Conservation (phyloP, 2,329 filamentous ascomycete genomes). For the Pseudogymnoascus sp. region DNA sequence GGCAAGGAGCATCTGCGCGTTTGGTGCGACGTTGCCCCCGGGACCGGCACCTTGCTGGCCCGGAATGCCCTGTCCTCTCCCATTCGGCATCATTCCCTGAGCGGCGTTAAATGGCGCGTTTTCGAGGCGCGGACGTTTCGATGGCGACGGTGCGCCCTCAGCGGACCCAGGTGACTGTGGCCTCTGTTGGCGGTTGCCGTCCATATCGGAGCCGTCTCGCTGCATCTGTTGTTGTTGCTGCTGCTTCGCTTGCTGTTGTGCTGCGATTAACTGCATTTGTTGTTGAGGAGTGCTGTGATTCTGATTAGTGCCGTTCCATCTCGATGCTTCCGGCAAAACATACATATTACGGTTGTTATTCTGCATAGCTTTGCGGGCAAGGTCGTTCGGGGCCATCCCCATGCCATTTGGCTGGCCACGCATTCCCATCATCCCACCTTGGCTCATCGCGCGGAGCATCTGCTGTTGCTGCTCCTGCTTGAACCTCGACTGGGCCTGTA, state of each 20-base stretch:
- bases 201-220: slow-evolving; percentile 77
- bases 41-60: slow-evolving; percentile 52
- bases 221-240: slow-evolving; percentile 69
- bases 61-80: slow-evolving; percentile 62
- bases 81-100: slow-evolving; percentile 62
- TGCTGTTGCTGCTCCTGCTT: slow-evolving; percentile 71
- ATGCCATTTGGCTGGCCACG: slow-evolving; percentile 54
- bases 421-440: slow-evolving; percentile 63
- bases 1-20: slow-evolving; percentile 53
- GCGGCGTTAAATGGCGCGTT: slow-evolving; percentile 64
- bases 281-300: slow-evolving; percentile 37
- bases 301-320: neutral
- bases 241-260: slow-evolving; percentile 56
- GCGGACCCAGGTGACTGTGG: slow-evolving; percentile 73
- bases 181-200: slow-evolving; percentile 65
- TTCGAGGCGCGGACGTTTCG: slow-evolving; percentile 79
- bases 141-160: slow-evolving; percentile 86
- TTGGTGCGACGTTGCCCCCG: slow-evolving; percentile 36
- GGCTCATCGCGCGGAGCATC: slow-evolving; percentile 61
- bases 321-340: slow-evolving; percentile 25
- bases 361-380: slow-evolving; percentile 68
- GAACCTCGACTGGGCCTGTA: slow-evolving; percentile 57
- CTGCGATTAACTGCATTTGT: slow-evolving; percentile 59
- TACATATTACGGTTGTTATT: slow-evolving; percentile 64
- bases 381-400: slow-evolving; percentile 49